Evolutionary conservation across 2,329 filamentous ascomycete species (phyloP), one percentile per base, ranked within the genome.

Genomic region (Moelleriella libera): DNA sequence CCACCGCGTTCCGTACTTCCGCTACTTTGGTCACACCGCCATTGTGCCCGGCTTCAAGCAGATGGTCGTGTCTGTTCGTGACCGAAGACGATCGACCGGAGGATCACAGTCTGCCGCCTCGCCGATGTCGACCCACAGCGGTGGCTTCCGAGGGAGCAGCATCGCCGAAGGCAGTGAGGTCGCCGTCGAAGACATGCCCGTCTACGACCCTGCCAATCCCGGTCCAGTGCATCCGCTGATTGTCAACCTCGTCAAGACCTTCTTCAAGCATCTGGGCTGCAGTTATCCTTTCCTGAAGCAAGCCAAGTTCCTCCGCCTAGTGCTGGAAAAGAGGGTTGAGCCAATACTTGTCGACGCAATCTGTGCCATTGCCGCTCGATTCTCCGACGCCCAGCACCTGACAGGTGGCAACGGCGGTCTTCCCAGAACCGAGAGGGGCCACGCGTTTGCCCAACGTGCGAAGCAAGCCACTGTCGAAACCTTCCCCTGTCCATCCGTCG

Each of bases 31-130:
- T 0, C 86, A 87, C 0, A 94, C 88, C 1, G 88, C 88, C 52
- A 94, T 94, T 58, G 86, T 92, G 46, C 88, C 88, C 1, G 88
- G 88, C 28, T 94, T 88, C 67, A 94, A 94, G 64, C 87, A 94
- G 62, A 94, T 94, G 86, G 85, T 94, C 30, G 82, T 85, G 49
- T 82, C 83, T 47, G 78, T 89, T 31, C 75, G 82, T 49, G 80
- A 83, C 50, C 71, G 79, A 50, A 74, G 80, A 29, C 73, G 74
- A 29, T 80, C 80, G 46, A 74, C 71, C 7, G 70, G 66, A 6
- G 72, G 71, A 45, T 82, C 78, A 14, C 74, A 77, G 44, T 76
- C 79, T 0, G 69, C 64, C 7, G 66, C 70, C 0, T 78, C 75
- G 0, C 72, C 75, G 0, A 58, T 68, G 21, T 71, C 72, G 1